Base-by-base conservation (phyloP, 2,329 filamentous ascomycete genomes). In the Proliferodiscus dingleyae region DNA sequence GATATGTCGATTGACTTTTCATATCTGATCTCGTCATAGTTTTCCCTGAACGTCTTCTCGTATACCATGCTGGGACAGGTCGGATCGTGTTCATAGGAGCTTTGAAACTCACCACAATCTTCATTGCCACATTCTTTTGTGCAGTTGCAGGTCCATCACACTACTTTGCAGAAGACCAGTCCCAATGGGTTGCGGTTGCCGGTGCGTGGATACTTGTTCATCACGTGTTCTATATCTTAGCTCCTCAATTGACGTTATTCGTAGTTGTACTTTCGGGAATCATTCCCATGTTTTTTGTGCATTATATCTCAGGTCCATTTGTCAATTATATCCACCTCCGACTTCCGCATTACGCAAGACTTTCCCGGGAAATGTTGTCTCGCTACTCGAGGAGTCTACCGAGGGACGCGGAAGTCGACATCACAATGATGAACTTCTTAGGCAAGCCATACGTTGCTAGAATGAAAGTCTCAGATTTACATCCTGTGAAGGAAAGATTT, bases 41-140 rank as follows among this genome's bases (percentile, higher is more conserved):
- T 26, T 75, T 75, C 47, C 78, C 80, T 0, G 73, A 79, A 52
- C 70, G 69, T 11, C 61, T 90, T 22, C 73, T 89, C 55, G 77
- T 94, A 51, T 94, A 87, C 65, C 85, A 89, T 66, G 81, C 81
- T 43, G 86, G 87, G 42, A 83, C 79, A 0, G 74, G 74, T 7
- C 75, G 78, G 47, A 83, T 78, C 23, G 78, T 81, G 5, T 83
- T 85, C 54, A 67, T 91, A 37, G 85, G 83, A 39, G 77, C 81
- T 60, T 64, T 87, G 51, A 88, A 89, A 58, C 68, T 91, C 45
- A 81, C 81, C 1, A 83, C 83, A 3, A 73, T 93, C 32, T 78
- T 89, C 50, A 65, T 86, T 30, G 83, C 84, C 45, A 74, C 73
- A 18, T 79, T 85, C 55, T 87, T 87, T 57, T 74, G 72, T 53